A percentile compares a stretch with the other conserved stretches of the same genome.
These are phyloP conservation scores for Podila epicladia DNA, from an alignment of 192 early-diverging fungal genomes.

Conservation along the genomic window DNA sequence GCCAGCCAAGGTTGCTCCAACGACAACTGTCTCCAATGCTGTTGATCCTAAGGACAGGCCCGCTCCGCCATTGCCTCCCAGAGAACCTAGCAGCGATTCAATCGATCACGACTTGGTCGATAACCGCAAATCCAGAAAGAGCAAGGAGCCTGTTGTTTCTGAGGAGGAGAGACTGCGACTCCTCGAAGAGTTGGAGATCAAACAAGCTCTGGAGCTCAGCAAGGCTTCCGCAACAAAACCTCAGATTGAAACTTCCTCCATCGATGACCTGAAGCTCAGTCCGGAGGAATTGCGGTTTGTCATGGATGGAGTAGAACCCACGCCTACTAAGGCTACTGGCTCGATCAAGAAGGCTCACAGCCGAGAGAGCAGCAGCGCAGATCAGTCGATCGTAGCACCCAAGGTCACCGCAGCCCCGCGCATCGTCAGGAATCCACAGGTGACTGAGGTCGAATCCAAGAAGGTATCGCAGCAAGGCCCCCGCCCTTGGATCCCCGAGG, in stretches of 20 bases:
- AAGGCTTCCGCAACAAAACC: neutral
- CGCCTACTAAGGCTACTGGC: neutral
- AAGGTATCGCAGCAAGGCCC: slow-evolving; percentile 17
- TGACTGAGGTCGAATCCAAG: slow-evolving; percentile 1
- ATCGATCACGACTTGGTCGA: neutral
- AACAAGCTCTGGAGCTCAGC: slow-evolving; percentile 30
- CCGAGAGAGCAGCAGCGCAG: neutral
- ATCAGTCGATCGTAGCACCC: slow-evolving; percentile 2
- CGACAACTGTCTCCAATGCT: too few relatives aligned
- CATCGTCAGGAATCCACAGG: slow-evolving; percentile 14
- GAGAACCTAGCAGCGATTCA: slow-evolving; percentile 7
- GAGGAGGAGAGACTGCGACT: slow-evolving; percentile 14
- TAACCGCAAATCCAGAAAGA: slow-evolving; percentile 3
- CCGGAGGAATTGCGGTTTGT: slow-evolving; percentile 26
- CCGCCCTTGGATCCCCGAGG: slow-evolving; percentile 6
- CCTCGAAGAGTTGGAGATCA: slow-evolving; percentile 27
- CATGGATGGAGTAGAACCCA: slow-evolving; percentile 2
- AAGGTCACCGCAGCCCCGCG: slow-evolving; percentile 6
- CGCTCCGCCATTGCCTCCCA: slow-evolving; percentile 36
- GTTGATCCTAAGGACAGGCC: neutral
- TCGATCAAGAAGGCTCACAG: neutral
- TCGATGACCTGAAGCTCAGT: slow-evolving; percentile 13
- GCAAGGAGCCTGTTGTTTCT: neutral
- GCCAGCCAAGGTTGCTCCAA: too few relatives aligned
- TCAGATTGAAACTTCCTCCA: neutral